Evolutionary conservation across 2,329 filamentous ascomycete genomes (phyloP), one percentile per base, ranked within the genome.

Genomic region (Trichoderma endophyticum): DNA sequence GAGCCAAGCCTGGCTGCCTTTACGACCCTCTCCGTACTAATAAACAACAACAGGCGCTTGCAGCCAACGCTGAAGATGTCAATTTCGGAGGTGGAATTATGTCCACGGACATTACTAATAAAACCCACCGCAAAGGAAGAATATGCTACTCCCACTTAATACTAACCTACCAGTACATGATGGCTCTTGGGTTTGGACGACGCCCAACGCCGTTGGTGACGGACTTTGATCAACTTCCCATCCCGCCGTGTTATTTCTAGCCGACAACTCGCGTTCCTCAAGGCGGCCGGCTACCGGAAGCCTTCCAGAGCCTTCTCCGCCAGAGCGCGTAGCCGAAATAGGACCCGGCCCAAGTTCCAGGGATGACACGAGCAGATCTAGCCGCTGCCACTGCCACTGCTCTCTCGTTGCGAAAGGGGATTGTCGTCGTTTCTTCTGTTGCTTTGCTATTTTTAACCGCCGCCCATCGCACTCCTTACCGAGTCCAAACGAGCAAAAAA

Each of bases 291-390:
- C 32, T 70, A 54, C 67, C 39, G 57, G 67, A 62, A 70, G 43
- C 6, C 64, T 67, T 43, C 51, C 30, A 69, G 34, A 66, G 34
- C 24, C 30, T 59, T 59, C 61, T 63, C 60, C 60, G 51, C 61
- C 48, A 65, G 36, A 66, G 61, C 62, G 51, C 69, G 54, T 66
- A 66, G 69, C 69, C 69, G 69, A 60, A 71, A 71, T 71, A 71
- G 66, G 69, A 62, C 60, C 54, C 28, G 54, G 43, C 36, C 60
- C 68, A 63, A 36, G 15, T 36, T 57, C 36, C 68, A 71, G 59
- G 61, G 60, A 71, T 71, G 28, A 21, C 54, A 71, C 54, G 51
- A 71, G 48, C 69, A 71, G 61, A 71, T 71, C 69, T 60, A 36
- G 60, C 51, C 62, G 62, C 34, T 59, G 24, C 61, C 54, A 26